Evolutionary conservation across 192 early-diverging fungal genomes (phyloP).

Genomic region (Glomus cerebriforme): DNA sequence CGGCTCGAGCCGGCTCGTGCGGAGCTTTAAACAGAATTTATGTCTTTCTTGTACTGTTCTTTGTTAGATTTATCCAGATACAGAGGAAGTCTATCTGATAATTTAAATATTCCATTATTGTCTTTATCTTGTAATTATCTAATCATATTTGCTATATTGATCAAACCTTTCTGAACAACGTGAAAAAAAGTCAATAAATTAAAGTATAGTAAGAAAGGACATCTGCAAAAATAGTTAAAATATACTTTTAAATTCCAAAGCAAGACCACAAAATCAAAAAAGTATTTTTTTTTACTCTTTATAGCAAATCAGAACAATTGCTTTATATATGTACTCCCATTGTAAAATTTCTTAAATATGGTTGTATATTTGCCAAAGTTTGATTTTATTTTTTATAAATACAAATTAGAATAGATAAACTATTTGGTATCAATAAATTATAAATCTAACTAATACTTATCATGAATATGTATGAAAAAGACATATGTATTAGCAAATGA

Average conservation of each 20-base stretch:
- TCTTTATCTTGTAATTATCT: conserved; percentile 28
- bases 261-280: conserved; percentile 33
- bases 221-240: conserved; percentile 11
- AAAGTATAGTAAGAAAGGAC: neutral
- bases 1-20: too few relatives aligned
- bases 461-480: conserved; percentile 12
- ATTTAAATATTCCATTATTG: conserved; percentile 26
- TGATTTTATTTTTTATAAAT: neutral
- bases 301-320: conserved; percentile 28
- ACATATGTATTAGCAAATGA: conserved; percentile 17
- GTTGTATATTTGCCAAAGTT: neutral
- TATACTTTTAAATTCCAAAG: conserved; percentile 31
- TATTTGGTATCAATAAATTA: neutral
- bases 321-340: conserved; percentile 28
- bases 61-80: conserved; percentile 26
- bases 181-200: conserved; percentile 7
- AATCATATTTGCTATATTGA: conserved; percentile 29
- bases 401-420: neutral
- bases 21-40: too few relatives aligned
- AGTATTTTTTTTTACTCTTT: conserved; percentile 19
- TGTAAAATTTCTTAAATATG: neutral
- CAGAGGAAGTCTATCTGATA: conserved; percentile 24
- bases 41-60: conserved; percentile 20
- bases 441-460: conserved; percentile 6
- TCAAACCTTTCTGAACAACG: conserved; percentile 25